Evolutionary conservation across 805 yeast species (phyloP).

Genomic region (Kuraishia floccosa): DNA sequence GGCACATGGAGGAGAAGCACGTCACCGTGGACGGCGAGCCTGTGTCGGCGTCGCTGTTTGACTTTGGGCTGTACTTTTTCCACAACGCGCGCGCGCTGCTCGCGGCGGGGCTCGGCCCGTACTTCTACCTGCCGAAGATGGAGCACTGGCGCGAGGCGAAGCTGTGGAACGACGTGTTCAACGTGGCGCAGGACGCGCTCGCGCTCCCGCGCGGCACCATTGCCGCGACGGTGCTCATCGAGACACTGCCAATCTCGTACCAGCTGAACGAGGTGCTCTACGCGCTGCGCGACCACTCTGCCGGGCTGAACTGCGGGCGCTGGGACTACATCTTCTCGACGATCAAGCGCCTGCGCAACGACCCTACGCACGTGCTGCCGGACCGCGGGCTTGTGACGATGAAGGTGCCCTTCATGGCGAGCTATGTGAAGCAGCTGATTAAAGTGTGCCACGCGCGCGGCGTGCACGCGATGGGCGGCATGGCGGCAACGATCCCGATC

Average conservation of each 20-base stretch:
- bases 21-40: constrained; percentile 65
- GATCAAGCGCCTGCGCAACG: constrained; percentile 64
- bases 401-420: constrained; percentile 74
- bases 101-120: constrained; percentile 64
- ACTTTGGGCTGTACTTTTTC: constrained; percentile 68
- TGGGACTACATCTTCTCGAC: constrained; percentile 84
- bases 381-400: constrained; percentile 71
- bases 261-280: constrained; percentile 80
- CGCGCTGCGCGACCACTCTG: constrained; percentile 65
- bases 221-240: constrained; percentile 73
- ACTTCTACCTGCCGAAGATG: constrained; percentile 78
- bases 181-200: constrained; percentile 63
- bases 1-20: constrained; percentile 76
- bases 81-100: constrained; percentile 59
- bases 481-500: constrained; percentile 84
- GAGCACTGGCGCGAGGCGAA: constrained; percentile 78
- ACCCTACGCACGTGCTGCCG: constrained; percentile 59
- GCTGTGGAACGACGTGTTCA: constrained; percentile 75
- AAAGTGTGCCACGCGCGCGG: constrained; percentile 67
- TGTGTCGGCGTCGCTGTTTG: constrained; percentile 66
- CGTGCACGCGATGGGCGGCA: constrained; percentile 84
- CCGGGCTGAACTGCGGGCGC: constrained; percentile 81
- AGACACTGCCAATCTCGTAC: constrained; percentile 77
- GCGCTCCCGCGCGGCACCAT: constrained; percentile 66
- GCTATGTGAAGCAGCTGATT: constrained; percentile 64